These are phyloP conservation scores for Zygotorulaspora mrakii DNA, from an alignment of 1,139 yeast genomes.

Conservation along the genomic window DNA sequence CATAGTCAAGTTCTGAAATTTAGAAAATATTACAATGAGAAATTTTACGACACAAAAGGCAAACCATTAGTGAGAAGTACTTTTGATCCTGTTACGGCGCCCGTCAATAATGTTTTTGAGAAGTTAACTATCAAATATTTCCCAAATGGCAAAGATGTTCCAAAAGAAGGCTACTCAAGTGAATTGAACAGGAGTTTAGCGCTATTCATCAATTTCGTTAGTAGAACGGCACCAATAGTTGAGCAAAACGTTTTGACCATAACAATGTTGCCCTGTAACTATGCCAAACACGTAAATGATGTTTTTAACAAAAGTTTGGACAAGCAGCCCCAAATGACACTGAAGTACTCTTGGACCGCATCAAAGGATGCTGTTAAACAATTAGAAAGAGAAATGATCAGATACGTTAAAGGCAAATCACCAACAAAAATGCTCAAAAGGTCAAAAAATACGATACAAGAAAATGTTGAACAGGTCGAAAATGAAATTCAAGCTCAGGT, in stretches of 20 bases:
- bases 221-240: slow-evolving; percentile 34
- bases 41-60: slow-evolving; percentile 53
- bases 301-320: slow-evolving; percentile 36
- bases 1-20: slow-evolving; percentile 41
- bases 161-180: slow-evolving; percentile 46
- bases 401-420: slow-evolving; percentile 17
- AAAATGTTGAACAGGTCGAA: slow-evolving; percentile 12
- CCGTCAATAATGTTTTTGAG: slow-evolving; percentile 55
- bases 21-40: slow-evolving; percentile 43
- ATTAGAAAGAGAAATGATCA: slow-evolving; percentile 26
- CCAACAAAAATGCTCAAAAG: slow-evolving; percentile 13
- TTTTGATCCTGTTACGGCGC: slow-evolving; percentile 59
- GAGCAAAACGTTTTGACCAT: slow-evolving; percentile 22
- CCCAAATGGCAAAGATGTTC: slow-evolving; percentile 47
- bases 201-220: slow-evolving; percentile 42
- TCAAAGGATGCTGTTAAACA: slow-evolving; percentile 27
- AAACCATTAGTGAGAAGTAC: slow-evolving; percentile 58
- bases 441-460: slow-evolving; percentile 9
- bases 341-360: slow-evolving; percentile 34
- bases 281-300: slow-evolving; percentile 33
- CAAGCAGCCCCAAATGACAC: slow-evolving; percentile 29
- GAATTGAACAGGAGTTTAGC: slow-evolving; percentile 51
- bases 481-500: slow-evolving; percentile 11
- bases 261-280: slow-evolving; percentile 33
- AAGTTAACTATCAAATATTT: slow-evolving; percentile 43